Percentiles rank a stretch among this genome's conserved stretches.
These are phyloP conservation scores for Amanita phalloides DNA, from an alignment of 768 basidiomycete species.

Conservation along the genomic window DNA sequence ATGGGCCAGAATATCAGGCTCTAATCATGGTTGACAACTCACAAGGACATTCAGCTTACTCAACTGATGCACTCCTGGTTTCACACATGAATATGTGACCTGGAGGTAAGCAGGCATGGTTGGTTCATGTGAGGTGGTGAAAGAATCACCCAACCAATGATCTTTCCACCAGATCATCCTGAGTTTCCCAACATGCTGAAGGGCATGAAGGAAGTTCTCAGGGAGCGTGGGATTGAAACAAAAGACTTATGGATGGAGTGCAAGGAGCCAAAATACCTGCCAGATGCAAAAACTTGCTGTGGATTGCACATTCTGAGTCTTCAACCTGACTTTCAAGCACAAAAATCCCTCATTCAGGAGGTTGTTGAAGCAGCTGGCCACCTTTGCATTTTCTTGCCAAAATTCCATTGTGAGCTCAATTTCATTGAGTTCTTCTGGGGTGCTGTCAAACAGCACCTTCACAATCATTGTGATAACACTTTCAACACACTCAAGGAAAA, in stretches of 20 bases:
- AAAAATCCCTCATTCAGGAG: slow-evolving; percentile 9
- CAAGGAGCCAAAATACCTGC: not conserved
- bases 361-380: slow-evolving; percentile 11
- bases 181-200: slow-evolving; percentile 15
- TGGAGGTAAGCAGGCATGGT: slow-evolving; percentile 28
- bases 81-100: slow-evolving; percentile 25
- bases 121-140: slow-evolving; percentile 18
- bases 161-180: slow-evolving; percentile 22
- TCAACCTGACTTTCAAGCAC: slow-evolving; percentile 7
- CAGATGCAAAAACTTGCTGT: slow-evolving; percentile 9
- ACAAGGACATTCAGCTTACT: slow-evolving; percentile 29
- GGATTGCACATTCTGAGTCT: slow-evolving; percentile 4
- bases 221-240: slow-evolving; percentile 14
- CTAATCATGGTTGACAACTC: slow-evolving; percentile 31
- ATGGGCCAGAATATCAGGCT: slow-evolving; percentile 21
- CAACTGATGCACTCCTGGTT: slow-evolving; percentile 21
- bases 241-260: slow-evolving; percentile 4
- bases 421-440: too few species aligned
- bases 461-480: slow-evolving; percentile 16
- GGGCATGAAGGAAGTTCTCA: slow-evolving; percentile 18
- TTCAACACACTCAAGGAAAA: slow-evolving; percentile 15
- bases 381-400: slow-evolving; percentile 5
- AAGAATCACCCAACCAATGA: slow-evolving; percentile 21
- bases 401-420: slow-evolving; percentile 8
- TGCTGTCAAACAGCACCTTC: slow-evolving; percentile 9